These are phyloP conservation scores for Malus hybrid DNA, from an alignment of 331 rosid genomes.

Conservation along the genomic window DNA sequence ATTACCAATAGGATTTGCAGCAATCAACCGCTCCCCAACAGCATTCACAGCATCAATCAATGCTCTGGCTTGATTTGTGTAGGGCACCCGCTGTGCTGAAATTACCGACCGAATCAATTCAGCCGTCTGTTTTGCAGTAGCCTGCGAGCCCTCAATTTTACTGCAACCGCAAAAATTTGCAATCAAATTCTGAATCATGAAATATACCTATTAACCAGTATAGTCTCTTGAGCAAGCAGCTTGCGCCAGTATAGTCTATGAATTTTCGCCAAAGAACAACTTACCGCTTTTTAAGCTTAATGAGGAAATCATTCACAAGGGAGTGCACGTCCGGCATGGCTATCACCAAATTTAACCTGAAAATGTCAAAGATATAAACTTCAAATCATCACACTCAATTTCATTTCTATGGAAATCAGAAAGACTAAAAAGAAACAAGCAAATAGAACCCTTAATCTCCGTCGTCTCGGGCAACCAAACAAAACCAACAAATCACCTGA, in stretches of 20 bases:
- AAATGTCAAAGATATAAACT: background rate
- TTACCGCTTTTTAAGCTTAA: constrained; percentile 74
- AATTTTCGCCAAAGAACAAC: background rate
- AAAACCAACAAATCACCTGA: background rate
- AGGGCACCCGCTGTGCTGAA: constrained; percentile 73
- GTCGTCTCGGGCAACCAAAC: background rate
- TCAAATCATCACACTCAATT: background rate
- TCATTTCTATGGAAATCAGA: no score
- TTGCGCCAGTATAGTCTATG: background rate
- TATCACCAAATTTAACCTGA: background rate
- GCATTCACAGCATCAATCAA: constrained; percentile 75
- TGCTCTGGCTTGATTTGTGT: constrained; percentile 69
- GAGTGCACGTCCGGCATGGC: constrained; percentile 79
- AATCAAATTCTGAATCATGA: background rate
- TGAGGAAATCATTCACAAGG: constrained; percentile 65
- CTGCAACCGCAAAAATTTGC: constrained; percentile 32
- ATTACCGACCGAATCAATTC: constrained; percentile 80
- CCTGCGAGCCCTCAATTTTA: constrained; percentile 90
- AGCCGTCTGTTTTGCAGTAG: constrained; percentile 76
- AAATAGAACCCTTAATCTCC: background rate
- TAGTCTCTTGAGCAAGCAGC: background rate
- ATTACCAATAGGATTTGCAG: constrained; percentile 91
- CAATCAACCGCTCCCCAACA: constrained; percentile 87
- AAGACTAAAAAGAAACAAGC: no score
- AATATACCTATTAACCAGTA: background rate